These are phyloP conservation scores for Fraxinus paxiana DNA, from an alignment of 305 asterid genomes.

Conservation along the genomic window DNA sequence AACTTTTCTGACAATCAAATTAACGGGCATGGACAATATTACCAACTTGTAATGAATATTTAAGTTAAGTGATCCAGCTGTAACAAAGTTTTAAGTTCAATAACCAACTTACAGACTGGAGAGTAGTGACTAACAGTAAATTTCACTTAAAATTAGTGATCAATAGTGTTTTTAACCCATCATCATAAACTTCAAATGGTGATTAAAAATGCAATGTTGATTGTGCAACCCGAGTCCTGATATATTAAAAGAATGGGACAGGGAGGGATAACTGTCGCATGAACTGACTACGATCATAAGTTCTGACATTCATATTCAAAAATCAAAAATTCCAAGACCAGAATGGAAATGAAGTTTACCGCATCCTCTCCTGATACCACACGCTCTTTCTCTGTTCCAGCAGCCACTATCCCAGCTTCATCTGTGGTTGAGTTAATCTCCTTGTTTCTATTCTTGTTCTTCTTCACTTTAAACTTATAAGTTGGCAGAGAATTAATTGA, in stretches of 20 bases:
- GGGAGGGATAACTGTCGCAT: not conserved
- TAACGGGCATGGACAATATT: not conserved
- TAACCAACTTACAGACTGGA: not conserved
- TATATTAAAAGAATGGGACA: not conserved
- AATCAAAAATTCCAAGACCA: not conserved
- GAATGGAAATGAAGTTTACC: conserved; percentile 44
- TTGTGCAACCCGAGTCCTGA: not conserved
- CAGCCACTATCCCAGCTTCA: conserved; percentile 80
- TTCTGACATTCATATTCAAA: not conserved
- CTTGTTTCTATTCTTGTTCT: conserved; percentile 20
- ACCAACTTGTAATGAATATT: not conserved
- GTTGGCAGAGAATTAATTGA: conserved; percentile 87
- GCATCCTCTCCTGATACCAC: conserved; percentile 84
- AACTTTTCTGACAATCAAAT: not conserved
- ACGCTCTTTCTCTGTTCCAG: conserved; percentile 86
- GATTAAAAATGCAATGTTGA: not conserved
- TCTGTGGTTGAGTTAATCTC: conserved; percentile 18
- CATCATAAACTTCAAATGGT: not conserved
- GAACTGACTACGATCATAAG: not conserved
- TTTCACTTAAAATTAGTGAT: not conserved
- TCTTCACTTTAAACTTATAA: conserved; percentile 69
- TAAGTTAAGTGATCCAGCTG: not conserved
- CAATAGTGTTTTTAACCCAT: not conserved
- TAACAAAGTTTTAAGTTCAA: not conserved
- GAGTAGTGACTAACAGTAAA: not conserved